Percentiles rank a stretch among this genome's conserved stretches.
phyloP scores from a whole-genome alignment of 176 grass and related monocot species.

The Carex pumila region DNA sequence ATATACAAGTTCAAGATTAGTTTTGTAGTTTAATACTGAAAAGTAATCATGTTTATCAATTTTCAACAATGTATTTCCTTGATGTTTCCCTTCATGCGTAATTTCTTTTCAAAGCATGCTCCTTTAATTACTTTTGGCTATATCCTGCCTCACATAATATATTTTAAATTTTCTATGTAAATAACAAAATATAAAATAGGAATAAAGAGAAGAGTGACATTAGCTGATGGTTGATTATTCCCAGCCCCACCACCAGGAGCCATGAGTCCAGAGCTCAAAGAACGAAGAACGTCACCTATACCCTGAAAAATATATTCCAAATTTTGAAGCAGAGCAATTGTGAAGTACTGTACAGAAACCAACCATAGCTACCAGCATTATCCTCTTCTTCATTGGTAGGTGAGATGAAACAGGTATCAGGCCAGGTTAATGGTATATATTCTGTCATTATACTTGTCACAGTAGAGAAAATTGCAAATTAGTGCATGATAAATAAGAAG shows the following conservation, averaged over 20 bases:
- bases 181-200: not conserved
- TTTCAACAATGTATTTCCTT: not conserved
- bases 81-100: not conserved
- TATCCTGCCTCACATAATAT: not conserved
- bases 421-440: not conserved
- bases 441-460: not conserved
- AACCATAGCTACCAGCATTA: conserved; percentile 17
- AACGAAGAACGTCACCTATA: conserved; percentile 65
- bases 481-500: not conserved
- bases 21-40: not conserved
- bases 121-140: not conserved
- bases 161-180: not conserved
- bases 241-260: conserved; percentile 32
- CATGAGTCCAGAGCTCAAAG: conserved; percentile 47
- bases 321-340: conserved; percentile 16
- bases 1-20: not conserved
- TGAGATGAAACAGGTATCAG: not conserved
- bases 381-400: conserved; percentile 1
- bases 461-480: not conserved
- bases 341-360: conserved; percentile 5
- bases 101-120: not conserved
- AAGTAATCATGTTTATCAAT: not conserved
- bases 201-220: conserved; percentile 10
- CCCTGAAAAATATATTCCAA: conserved; percentile 39
- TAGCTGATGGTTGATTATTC: conserved; percentile 37